Evolutionary conservation across 106 monocot genomes (phyloP), one percentile per base, ranked within the genome.

Genomic region (Iris macrosiphon): DNA sequence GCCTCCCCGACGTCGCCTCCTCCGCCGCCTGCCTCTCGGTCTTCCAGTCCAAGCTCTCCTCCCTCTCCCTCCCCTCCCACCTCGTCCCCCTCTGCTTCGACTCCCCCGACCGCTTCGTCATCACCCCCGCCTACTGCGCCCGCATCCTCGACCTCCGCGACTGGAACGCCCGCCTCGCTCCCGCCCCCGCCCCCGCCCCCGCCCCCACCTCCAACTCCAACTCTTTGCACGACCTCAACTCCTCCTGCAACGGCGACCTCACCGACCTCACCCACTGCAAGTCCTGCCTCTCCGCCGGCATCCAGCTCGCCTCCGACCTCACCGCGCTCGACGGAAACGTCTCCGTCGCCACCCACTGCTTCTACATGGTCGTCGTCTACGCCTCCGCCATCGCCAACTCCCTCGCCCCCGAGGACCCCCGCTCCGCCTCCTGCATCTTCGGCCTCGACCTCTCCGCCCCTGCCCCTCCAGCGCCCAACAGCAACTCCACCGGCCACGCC

Each of bases 331-430:
- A 75, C 51, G 88, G 84, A 7, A 84, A 88, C 77, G 27, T 14
- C 6, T 84, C 93, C 28, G 74, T 73, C 46, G 51, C 84, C 65
- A 49, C 33, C 14, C 65, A 72, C 7, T 93, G 93, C 78, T 93
- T 93, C 63, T 75, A 78, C 47, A 66, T 88, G 65, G 45, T 72
- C 21, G 29, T 57, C 27, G 7, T 54, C 23, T 93, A 93, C 43
- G 88, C 78, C 14, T 77, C 74, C 60, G 93, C 75, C 17, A 41
- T 81, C 21, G 60, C 62, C 64, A 84, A 75, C 46, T 6, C 19
- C 0, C 34, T 38, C 13, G 84, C 80, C 45, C 80, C 87, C 3
- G 20, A 25, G 1, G 63, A 88, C 40, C 78, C 75, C 34, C 42
- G 21, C 26, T 52, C 70, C 17, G 50, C 75, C 40, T 1, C 15